These are phyloP conservation scores for Apiotrichum akiyoshidainum DNA, from an alignment of 1,284 basidiomycete genomes.

Conservation along the genomic window DNA sequence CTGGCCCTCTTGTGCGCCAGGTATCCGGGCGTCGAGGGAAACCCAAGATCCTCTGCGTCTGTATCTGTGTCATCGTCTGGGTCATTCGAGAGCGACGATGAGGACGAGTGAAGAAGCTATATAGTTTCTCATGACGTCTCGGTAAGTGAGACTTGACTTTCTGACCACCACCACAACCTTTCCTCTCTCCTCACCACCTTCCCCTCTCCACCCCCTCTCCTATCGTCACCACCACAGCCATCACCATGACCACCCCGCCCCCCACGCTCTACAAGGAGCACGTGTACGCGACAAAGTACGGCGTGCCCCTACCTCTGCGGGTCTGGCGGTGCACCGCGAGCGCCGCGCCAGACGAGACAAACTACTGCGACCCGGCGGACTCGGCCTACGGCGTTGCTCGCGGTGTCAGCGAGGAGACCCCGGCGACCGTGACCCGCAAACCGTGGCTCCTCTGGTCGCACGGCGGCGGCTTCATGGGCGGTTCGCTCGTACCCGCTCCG, in stretches of 20 bases:
- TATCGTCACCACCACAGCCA: not conserved
- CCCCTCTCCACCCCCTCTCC: not conserved
- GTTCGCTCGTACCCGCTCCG: not conserved
- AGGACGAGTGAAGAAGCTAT: too few species aligned
- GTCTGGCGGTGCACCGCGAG: slow-evolving; percentile 23
- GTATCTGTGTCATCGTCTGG: too few species aligned
- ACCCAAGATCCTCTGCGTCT: too few species aligned
- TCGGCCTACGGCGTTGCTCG: not conserved
- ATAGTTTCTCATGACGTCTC: too few species aligned
- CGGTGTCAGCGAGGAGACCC: not conserved
- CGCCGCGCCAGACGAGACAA: slow-evolving; percentile 4
- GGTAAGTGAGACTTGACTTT: too few species aligned
- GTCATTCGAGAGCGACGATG: too few species aligned
- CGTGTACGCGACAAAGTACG: slow-evolving; percentile 25
- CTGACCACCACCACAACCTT: too few species aligned
- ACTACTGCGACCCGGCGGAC: slow-evolving; percentile 4
- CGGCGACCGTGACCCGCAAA: not conserved
- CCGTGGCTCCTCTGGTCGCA: slow-evolving; percentile 31
- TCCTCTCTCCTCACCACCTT: not conserved
- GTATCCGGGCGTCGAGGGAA: too few species aligned
- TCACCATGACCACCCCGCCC: slow-evolving; percentile 1
- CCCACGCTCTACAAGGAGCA: slow-evolving; percentile 27
- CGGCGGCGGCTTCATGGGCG: slow-evolving; percentile 28
- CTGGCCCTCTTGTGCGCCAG: too few species aligned
- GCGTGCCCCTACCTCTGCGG: slow-evolving; percentile 27